Percentiles rank a stretch among this genome's conserved stretches.
Conservation (phyloP, 2,329 filamentous ascomycete genomes). For the Aspergillus novoparasiticus region DNA sequence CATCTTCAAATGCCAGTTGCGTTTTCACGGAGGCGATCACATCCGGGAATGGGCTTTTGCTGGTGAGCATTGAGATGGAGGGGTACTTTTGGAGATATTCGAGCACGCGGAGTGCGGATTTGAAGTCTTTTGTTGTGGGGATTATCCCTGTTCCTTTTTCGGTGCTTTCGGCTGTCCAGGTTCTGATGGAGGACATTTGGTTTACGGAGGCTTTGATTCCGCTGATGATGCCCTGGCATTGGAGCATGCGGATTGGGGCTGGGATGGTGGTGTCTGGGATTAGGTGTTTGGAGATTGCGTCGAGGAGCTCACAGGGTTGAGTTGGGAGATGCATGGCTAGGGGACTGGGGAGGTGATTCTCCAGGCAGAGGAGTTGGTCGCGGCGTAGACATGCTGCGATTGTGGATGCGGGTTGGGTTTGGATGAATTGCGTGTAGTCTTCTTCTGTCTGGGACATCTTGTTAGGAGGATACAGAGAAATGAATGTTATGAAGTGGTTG, state of each 20-base stretch:
- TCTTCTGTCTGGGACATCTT: neutral
- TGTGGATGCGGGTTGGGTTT: constrained; percentile 15
- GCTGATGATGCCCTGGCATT: constrained; percentile 22
- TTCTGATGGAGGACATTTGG: constrained; percentile 11
- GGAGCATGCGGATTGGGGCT: constrained; percentile 8
- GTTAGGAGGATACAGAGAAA: neutral
- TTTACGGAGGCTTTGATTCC: constrained; percentile 21
- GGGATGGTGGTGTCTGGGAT: constrained; percentile 16
- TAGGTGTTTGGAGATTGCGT: constrained; percentile 18
- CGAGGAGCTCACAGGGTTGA: constrained; percentile 5
- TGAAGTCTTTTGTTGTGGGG: neutral
- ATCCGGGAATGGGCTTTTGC: constrained; percentile 6
- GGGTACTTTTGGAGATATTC: constrained; percentile 21
- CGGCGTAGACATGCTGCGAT: constrained; percentile 22
- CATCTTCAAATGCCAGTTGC: constrained; percentile 12
- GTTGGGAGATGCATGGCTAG: constrained; percentile 22
- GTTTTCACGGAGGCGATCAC: constrained; percentile 11
- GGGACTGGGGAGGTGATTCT: constrained; percentile 22
- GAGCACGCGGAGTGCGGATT: constrained; percentile 5
- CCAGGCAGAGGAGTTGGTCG: constrained; percentile 33
- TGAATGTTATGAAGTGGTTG: too few species aligned
- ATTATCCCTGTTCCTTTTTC: neutral
- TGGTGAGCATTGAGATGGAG: constrained; percentile 1
- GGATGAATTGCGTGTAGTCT: constrained; percentile 9
- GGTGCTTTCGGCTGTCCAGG: neutral